These are phyloP conservation scores for Yamadazyma laniorum DNA, from an alignment of 805 yeast genomes.

Conservation along the genomic window DNA sequence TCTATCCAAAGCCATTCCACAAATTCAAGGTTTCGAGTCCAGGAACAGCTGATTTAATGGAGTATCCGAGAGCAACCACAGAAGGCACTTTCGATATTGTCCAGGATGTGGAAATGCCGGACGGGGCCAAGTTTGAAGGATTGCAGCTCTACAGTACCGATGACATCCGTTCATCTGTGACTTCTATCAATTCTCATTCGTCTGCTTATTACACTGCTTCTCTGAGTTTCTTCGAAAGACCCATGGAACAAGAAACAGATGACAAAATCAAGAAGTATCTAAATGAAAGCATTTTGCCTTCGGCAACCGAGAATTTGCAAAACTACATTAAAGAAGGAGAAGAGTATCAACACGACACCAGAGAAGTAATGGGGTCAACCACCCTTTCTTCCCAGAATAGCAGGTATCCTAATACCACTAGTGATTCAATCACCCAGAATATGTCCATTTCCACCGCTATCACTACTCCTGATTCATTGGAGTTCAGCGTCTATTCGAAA, in stretches of 20 bases:
- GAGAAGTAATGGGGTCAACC: slow-evolving; percentile 17
- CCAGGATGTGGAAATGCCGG: not conserved
- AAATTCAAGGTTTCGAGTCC: slow-evolving; percentile 7
- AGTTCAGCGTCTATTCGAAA: slow-evolving; percentile 8
- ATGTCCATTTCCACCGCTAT: slow-evolving; percentile 11
- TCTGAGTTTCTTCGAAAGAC: not conserved
- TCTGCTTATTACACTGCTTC: slow-evolving; percentile 14
- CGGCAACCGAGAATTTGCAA: not conserved
- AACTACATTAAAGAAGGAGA: not conserved
- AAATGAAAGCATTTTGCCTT: not conserved
- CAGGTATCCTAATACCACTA: slow-evolving; percentile 10
- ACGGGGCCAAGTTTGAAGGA: not conserved
- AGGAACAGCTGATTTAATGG: not conserved
- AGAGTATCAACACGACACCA: slow-evolving; percentile 1
- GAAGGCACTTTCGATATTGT: not conserved
- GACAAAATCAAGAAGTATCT: not conserved
- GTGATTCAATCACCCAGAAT: slow-evolving; percentile 11
- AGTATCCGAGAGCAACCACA: not conserved
- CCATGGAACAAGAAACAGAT: not conserved
- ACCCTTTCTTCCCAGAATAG: slow-evolving; percentile 22
- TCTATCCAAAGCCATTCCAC: slow-evolving; percentile 15
- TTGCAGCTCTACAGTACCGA: not conserved
- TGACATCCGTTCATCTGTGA: not conserved
- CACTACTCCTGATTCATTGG: slow-evolving; percentile 19
- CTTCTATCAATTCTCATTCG: slow-evolving; percentile 1